These are phyloP conservation scores for Solanum aculeatissimum DNA, from an alignment of 305 asterid species.

Conservation along the genomic window DNA sequence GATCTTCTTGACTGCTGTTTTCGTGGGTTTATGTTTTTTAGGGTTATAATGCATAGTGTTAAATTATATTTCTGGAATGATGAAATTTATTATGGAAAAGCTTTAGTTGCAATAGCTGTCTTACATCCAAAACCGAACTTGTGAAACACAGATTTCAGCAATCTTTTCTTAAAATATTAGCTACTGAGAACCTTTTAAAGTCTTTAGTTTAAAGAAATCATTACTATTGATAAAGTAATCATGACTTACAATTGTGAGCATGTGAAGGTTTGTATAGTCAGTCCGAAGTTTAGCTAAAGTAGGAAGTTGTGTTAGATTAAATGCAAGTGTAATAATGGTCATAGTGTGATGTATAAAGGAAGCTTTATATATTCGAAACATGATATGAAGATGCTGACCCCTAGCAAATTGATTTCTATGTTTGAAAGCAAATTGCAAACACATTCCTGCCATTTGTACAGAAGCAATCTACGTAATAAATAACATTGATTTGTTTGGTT, in stretches of 20 bases:
- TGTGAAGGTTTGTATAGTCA: neutral
- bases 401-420: neutral
- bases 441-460: neutral
- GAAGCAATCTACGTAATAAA: neutral
- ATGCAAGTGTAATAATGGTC: neutral
- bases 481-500: neutral
- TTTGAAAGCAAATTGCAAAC: neutral
- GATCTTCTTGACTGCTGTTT: neutral
- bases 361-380: neutral
- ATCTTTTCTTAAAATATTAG: neutral
- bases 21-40: neutral
- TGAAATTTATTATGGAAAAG: neutral
- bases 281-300: neutral
- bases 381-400: neutral
- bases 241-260: neutral
- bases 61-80: neutral
- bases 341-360: neutral
- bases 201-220: neutral
- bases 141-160: neutral
- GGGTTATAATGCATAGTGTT: neutral
- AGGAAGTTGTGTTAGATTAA: neutral
- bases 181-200: neutral
- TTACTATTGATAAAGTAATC: neutral
- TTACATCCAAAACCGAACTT: neutral
- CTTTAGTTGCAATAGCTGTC: neutral